Evolutionary conservation across 139 green algal genomes (phyloP).

Genomic region (Trebouxia sp.): DNA sequence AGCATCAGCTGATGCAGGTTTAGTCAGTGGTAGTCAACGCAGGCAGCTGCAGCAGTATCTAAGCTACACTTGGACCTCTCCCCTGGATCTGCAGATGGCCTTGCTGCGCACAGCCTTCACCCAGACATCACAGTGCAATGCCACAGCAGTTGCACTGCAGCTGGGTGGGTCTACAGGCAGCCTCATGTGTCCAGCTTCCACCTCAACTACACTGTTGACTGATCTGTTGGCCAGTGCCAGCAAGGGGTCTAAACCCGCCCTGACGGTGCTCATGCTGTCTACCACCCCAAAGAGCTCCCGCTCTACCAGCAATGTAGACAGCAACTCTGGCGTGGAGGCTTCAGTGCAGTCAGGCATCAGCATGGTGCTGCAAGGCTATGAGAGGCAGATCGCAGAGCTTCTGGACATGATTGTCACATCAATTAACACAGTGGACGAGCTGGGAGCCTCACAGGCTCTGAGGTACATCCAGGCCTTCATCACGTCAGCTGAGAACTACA

Average conservation of each 20-base stretch:
- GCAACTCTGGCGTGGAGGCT: background rate
- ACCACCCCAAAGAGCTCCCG: background rate
- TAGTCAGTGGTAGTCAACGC: background rate
- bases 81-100: slow-evolving; percentile 1
- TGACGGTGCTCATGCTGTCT: slow-evolving; percentile 12
- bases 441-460: background rate
- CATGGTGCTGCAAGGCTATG: background rate
- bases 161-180: background rate
- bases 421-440: background rate
- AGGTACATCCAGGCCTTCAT: slow-evolving; percentile 1
- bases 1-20: background rate
- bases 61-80: background rate
- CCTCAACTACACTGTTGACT: background rate
- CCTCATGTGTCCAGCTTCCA: background rate
- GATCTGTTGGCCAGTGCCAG: background rate
- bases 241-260: background rate
- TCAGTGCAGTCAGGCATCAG: background rate
- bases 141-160: slow-evolving; percentile 13
- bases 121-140: slow-evolving; percentile 21
- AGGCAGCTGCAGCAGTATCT: background rate
- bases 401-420: background rate
- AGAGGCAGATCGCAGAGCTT: background rate
- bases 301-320: background rate
- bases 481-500: background rate
- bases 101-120: background rate